phyloP scores from a whole-genome alignment of 164 flowering plant species.

The Piper longum region DNA sequence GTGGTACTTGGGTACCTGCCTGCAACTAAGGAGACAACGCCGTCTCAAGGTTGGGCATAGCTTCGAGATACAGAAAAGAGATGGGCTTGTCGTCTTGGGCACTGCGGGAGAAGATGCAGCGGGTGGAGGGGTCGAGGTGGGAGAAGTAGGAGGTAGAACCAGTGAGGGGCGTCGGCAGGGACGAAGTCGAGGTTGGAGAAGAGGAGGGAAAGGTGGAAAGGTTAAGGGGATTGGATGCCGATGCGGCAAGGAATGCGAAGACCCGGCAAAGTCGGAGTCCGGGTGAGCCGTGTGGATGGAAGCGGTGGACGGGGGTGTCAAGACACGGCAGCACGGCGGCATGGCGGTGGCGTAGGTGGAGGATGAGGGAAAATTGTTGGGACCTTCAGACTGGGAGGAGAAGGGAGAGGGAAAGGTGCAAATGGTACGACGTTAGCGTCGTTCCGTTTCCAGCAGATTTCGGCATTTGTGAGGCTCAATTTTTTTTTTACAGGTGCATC shows the following conservation, averaged over 20 bases:
- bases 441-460: no score
- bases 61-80: slow-evolving; percentile 38
- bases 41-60: slow-evolving; percentile 25
- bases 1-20: no score
- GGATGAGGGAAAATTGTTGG: no score
- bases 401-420: no score
- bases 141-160: slow-evolving; percentile 81
- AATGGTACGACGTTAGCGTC: no score
- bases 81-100: slow-evolving; percentile 92
- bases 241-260: slow-evolving; percentile 41
- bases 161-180: slow-evolving; percentile 79
- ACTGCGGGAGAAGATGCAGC: slow-evolving; percentile 75
- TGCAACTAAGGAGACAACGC: background rate
- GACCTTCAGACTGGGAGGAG: no score
- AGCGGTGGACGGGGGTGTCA: slow-evolving; percentile 34
- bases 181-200: slow-evolving; percentile 89
- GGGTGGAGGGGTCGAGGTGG: slow-evolving; percentile 22
- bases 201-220: slow-evolving; percentile 71
- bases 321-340: background rate
- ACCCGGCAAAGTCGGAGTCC: slow-evolving; percentile 49
- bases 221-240: slow-evolving; percentile 33
- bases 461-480: no score
- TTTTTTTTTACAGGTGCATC: no score
- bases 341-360: no score
- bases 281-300: slow-evolving; percentile 89